Evolutionary conservation across 306 rosid genomes (phyloP).

Genomic region (Acmispon strigosus): DNA sequence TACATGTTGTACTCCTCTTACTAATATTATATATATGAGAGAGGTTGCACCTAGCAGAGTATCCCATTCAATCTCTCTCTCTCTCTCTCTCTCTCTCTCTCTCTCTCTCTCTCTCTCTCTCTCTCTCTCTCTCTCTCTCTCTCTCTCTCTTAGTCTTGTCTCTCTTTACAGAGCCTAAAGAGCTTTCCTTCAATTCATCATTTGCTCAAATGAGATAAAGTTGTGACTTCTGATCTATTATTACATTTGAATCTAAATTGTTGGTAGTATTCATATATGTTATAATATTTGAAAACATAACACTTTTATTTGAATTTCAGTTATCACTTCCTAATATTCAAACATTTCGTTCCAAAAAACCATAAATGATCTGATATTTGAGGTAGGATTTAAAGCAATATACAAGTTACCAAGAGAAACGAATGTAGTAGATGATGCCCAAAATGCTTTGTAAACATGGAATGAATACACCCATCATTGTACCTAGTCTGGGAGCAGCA

Average conservation of each 20-base stretch:
- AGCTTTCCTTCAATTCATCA: not conserved
- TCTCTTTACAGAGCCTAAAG: no score
- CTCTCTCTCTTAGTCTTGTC: no score
- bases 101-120: no score
- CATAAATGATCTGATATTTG: not conserved
- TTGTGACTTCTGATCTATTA: not conserved
- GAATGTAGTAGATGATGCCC: constrained; percentile 98
- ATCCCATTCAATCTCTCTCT: no score
- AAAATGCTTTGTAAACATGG: constrained; percentile 93
- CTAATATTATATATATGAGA: no score
- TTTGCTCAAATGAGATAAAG: not conserved
- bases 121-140: no score
- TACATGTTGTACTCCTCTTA: no score
- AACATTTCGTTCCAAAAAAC: not conserved
- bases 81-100: no score
- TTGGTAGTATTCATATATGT: not conserved
- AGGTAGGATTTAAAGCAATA: constrained; percentile 18
- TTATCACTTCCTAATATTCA: not conserved
- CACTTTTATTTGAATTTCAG: constrained; percentile 2
- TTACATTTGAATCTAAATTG: not conserved
- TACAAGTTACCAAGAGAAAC: constrained; percentile 84
- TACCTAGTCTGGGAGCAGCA: constrained; percentile 60
- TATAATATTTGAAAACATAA: not conserved
- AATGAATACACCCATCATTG: constrained; percentile 97
- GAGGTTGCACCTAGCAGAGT: no score